Base-by-base conservation (phyloP, 2,329 filamentous ascomycete species). In the Polychaeton citri region DNA sequence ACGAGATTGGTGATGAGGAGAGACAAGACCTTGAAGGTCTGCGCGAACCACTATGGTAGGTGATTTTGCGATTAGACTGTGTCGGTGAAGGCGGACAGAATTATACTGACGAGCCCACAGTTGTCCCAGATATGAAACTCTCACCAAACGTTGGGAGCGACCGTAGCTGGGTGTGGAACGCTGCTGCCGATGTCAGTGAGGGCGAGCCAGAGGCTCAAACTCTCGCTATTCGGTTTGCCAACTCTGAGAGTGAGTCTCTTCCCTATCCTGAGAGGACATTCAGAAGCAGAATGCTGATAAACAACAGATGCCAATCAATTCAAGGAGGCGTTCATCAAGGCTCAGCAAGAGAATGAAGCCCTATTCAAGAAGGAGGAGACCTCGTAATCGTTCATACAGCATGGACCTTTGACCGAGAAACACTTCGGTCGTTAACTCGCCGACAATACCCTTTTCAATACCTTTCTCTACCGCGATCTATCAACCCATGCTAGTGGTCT, bases 21-120 rank as follows among this genome's bases (percentile, higher is more conserved):
- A 61, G 90, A 98, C 72, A 96, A 96, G 84, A 98, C 90, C 43
- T 78, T 96, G 69, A 98, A 98, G 76, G 90, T 98, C 66, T 98
- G 90, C 79, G 90, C 90, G 60, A 98, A 98, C 73, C 90, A 98
- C 74, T 98, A 98, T 68, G 80, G 87, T 94, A 79, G 55, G 81
- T 68, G 24, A 10, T 28, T 28, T 3, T 28, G 24, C n/a, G n/a
- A 31, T 21, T 26, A 8, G 31, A 37, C 17, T 32, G 26, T 7
- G 30, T 8, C 19, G 5, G 4, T 24, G 5, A 32, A 17, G 4
- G 4, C 9, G 30, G 30, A 32, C 12, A 16, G 10, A 32, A 3
- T 37, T 31, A 18, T 13, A 10, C 17, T 21, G 24, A 33, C 20
- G 17, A 28, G 37, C 38, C 32, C 38, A 24, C 37, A 93, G 87